Base-by-base conservation (phyloP, 176 grass and related monocot genomes). In the Aegilops umbellulata region DNA sequence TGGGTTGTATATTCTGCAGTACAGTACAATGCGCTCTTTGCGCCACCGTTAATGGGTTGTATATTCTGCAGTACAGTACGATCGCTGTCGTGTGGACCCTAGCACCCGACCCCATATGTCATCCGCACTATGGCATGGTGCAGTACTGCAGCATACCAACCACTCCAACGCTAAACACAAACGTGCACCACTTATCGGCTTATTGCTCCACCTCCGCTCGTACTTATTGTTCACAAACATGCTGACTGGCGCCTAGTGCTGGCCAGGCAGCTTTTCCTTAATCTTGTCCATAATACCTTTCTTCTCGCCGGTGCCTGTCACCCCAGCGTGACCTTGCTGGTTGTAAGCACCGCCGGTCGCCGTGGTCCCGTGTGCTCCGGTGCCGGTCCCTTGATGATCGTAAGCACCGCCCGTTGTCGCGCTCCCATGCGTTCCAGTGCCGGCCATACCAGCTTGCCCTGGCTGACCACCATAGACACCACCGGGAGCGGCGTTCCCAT, bases 211-310 rank as follows among this genome's bases (percentile, higher is more conserved):
- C 53, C 53, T 22, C 53, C 53, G 53, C 53, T 57, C 53, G 22
- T 57, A 0, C 22, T 10, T 61, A 61, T 61, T 61, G n/a, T 61
- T 24, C 60, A 23, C n/a, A 24, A 24, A 61, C n/a, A 24, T 9
- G 60, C 20, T 24, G 60, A 61, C 60, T 61, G 60, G 60, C n/a
- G 22, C 69, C 39, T 41, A 46, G 70, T 17, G 70, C 3, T 82
- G 82, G n/a, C 90, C 86, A 6, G 93, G 90, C 3, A 95, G 83
- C 70, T 95, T 95, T 86, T 95, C 90, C 88, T 92, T 95, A 64
- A 93, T 91, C 83, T 93, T 95, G 20, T 65, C 93, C 88, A 85
- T 87, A 16, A 92, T 19, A 10, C 90, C 93, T 32, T 92, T 91
- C 86, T 95, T 90, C 80, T 95, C 93, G 2, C 69, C 74, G 6